These are phyloP conservation scores for Colletotrichum higginsianum DNA, from an alignment of 2,329 filamentous ascomycete genomes.

Conservation along the genomic window DNA sequence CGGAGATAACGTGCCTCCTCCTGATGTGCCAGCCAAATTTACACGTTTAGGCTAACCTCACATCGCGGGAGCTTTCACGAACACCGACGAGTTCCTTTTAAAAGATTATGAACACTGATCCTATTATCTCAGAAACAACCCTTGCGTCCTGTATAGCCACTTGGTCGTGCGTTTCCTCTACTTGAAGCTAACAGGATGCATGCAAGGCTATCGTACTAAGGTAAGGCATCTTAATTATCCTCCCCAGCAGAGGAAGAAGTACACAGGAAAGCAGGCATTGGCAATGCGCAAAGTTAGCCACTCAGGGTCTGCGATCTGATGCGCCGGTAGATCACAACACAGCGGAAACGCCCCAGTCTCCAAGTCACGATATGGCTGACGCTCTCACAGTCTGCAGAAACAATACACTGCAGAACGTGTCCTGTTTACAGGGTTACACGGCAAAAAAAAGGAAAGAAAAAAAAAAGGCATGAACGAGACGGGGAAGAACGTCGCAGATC, in stretches of 20 bases:
- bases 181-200: too few species aligned
- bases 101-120: too few species aligned
- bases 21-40: too few species aligned
- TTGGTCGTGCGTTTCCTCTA: too few species aligned
- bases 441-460: not conserved
- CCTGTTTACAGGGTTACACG: not conserved
- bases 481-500: slow-evolving; percentile 4
- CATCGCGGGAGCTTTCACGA: too few species aligned
- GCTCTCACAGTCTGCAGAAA: not conserved
- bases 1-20: too few species aligned
- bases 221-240: not conserved
- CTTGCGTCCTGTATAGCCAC: not conserved
- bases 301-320: not conserved
- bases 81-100: too few species aligned
- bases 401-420: not conserved
- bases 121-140: not conserved
- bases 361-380: not conserved
- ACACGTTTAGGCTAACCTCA: too few species aligned
- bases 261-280: not conserved
- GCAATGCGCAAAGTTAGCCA: not conserved
- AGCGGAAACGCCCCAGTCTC: not conserved
- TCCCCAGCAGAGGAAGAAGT: not conserved
- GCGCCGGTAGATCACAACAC: not conserved
- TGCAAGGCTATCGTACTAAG: not conserved
- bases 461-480: not conserved